phyloP scores from a whole-genome alignment of 2,329 filamentous ascomycete genomes.

The Polytolypa hystricis region DNA sequence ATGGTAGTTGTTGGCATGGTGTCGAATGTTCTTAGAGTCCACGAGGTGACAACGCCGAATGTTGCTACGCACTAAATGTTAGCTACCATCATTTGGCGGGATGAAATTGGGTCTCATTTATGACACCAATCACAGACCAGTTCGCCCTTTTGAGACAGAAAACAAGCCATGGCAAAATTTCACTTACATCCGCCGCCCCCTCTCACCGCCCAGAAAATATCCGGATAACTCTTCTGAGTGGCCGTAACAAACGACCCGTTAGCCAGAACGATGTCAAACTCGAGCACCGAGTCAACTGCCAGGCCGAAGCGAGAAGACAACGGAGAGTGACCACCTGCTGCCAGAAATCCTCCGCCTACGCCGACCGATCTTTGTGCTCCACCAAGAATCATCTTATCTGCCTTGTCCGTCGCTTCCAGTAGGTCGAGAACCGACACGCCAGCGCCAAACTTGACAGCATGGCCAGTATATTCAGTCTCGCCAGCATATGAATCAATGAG shows the following conservation, averaged over 20 bases:
- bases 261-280: conserved; percentile 37
- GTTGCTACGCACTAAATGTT: conserved; percentile 23
- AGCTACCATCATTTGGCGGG: too few relatives aligned
- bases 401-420: conserved; percentile 38
- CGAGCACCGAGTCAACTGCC: conserved; percentile 39
- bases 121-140: too few relatives aligned
- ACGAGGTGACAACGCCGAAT: conserved; percentile 43
- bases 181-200: conserved; percentile 27
- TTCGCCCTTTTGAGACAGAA: too few relatives aligned
- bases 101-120: too few relatives aligned
- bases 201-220: conserved; percentile 40
- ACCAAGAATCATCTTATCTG: conserved; percentile 40
- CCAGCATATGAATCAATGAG: conserved; percentile 18
- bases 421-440: conserved; percentile 44
- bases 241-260: conserved; percentile 37
- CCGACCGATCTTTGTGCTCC: conserved; percentile 44
- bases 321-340: conserved; percentile 46
- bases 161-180: background rate
- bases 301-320: conserved; percentile 40
- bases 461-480: conserved; percentile 25
- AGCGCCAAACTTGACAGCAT: conserved; percentile 44
- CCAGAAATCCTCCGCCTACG: conserved; percentile 34
- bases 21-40: conserved; percentile 40
- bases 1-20: conserved; percentile 28
- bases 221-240: conserved; percentile 30